phyloP scores from a whole-genome alignment of 768 basidiomycete species.

The Fistulinella prunicolor region DNA sequence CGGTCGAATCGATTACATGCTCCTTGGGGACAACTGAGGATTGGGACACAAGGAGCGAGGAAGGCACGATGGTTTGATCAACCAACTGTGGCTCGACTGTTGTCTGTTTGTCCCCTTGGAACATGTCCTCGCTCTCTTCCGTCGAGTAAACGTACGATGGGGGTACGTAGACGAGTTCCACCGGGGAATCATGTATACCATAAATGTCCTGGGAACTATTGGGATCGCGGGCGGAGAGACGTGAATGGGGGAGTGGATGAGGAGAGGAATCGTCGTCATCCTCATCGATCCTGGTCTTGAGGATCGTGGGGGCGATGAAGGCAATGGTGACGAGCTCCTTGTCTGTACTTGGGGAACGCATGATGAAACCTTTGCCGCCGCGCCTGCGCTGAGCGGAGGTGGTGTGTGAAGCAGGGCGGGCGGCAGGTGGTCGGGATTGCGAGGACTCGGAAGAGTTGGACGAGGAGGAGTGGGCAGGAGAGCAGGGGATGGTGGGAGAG shows the following conservation, averaged over 20 bases:
- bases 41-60: not conserved
- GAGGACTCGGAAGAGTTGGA: slow-evolving; percentile 22
- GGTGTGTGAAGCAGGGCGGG: slow-evolving; percentile 27
- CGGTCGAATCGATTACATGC: slow-evolving; percentile 4
- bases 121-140: slow-evolving; percentile 19
- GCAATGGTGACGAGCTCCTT: slow-evolving; percentile 67
- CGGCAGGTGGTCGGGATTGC: slow-evolving; percentile 28
- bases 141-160: slow-evolving; percentile 33
- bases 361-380: slow-evolving; percentile 46
- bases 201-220: slow-evolving; percentile 1
- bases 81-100: slow-evolving; percentile 12
- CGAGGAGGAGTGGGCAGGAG: slow-evolving; percentile 39
- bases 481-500: slow-evolving; percentile 28
- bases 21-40: slow-evolving; percentile 3
- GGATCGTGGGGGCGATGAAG: slow-evolving; percentile 73
- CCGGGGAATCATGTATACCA: slow-evolving; percentile 45
- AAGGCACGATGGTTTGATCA: slow-evolving; percentile 9
- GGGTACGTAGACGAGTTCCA: slow-evolving; percentile 73
- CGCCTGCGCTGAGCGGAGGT: slow-evolving; percentile 13
- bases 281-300: slow-evolving; percentile 72
- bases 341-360: slow-evolving; percentile 33
- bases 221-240: slow-evolving; percentile 4
- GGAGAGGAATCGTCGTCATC: slow-evolving; percentile 34
- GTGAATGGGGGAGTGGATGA: slow-evolving; percentile 10
- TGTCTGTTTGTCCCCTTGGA: slow-evolving; percentile 19